Evolutionary conservation across 352 stramenopile species (phyloP).

Genomic region (Pythium biforme): DNA sequence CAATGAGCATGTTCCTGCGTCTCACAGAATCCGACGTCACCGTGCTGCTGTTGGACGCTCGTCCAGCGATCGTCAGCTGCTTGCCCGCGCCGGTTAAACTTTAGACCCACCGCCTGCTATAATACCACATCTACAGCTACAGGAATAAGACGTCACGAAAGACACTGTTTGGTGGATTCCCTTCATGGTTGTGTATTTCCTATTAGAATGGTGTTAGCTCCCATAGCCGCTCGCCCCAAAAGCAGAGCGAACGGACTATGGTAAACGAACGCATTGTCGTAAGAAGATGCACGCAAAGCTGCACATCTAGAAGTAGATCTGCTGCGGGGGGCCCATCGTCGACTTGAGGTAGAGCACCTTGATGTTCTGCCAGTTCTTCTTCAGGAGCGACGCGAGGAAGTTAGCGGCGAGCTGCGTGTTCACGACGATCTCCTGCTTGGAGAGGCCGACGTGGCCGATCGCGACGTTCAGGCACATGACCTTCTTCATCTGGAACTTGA

Average conservation of each 20-base stretch:
- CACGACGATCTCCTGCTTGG: slow-evolving; percentile 95
- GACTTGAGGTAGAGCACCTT: slow-evolving; percentile 99
- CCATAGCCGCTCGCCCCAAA: slow-evolving; percentile 26
- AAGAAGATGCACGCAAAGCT: slow-evolving; percentile 9
- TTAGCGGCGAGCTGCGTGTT: slow-evolving; percentile 99
- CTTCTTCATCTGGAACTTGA: slow-evolving; percentile 99
- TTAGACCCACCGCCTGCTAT: too few relatives aligned
- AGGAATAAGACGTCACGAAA: background rate
- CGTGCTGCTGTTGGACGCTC: too few relatives aligned
- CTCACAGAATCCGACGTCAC: too few relatives aligned
- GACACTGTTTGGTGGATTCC: slow-evolving; percentile 10
- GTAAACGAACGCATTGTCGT: slow-evolving; percentile 33
- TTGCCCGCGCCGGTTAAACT: too few relatives aligned
- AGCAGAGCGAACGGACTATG: slow-evolving; percentile 21
- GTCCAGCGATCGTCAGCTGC: too few relatives aligned
- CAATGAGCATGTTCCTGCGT: too few relatives aligned
- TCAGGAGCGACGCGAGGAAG: slow-evolving; percentile 98
- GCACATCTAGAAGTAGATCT: slow-evolving; percentile 99
- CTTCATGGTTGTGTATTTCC: slow-evolving; percentile 28
- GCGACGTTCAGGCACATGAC: slow-evolving; percentile 99
- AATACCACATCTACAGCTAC: too few relatives aligned
- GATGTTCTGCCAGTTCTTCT: slow-evolving; percentile 99
- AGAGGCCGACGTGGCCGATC: slow-evolving; percentile 96
- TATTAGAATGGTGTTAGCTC: slow-evolving; percentile 32
- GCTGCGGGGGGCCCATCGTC: slow-evolving; percentile 97